Base-by-base conservation (phyloP, 2,329 filamentous ascomycete genomes). In the Fusarium acutatum region DNA sequence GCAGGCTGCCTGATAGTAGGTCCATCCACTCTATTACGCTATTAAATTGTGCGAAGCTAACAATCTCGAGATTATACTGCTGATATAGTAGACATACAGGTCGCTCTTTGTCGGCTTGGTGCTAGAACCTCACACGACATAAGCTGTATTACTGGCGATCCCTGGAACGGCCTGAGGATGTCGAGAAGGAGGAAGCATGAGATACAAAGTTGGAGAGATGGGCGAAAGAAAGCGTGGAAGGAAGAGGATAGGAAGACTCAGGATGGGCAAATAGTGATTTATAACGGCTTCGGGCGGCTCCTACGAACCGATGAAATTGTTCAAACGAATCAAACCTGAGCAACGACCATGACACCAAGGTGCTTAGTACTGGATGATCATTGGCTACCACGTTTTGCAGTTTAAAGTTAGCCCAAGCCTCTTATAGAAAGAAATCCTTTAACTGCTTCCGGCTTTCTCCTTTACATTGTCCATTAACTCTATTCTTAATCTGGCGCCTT, bases 51-150 rank as follows among this genome's bases (percentile, higher is more conserved):
- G 12, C 0, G 6, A 26, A 26, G 10, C 5, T 53, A 38, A 53
- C 24, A 2, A 38, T 20, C 0, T n/a, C n/a, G n/a, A 53, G 50
- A 1, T 2, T 7, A n/a, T 9, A 22, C 34, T 13, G 24, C 20
- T 28, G 2, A 5, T 10, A 2, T 38, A 1, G 14, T 53, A 2
- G 50, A 53, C 14, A 1, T 17, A 3, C 20, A 53, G 17, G 24
- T 28, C 7, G 4, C 10, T 38, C 0, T 53, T 3, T 1, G 7
- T 52, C 18, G 32, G 10, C 32, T 53, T 35, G 18, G 3, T 17
- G 24, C 10, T 37, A 3, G 0, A 26, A 3, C 1, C n/a, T 15
- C 1, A 2, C 9, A 7, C 37, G 32, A 14, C 3, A 0, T 4
- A 8, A 2, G 20, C 6, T 17, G 10, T 17, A 17, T 1, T 6